phyloP scores from a whole-genome alignment of 140 eudicot genomes.

The Oenanthe javanica region DNA sequence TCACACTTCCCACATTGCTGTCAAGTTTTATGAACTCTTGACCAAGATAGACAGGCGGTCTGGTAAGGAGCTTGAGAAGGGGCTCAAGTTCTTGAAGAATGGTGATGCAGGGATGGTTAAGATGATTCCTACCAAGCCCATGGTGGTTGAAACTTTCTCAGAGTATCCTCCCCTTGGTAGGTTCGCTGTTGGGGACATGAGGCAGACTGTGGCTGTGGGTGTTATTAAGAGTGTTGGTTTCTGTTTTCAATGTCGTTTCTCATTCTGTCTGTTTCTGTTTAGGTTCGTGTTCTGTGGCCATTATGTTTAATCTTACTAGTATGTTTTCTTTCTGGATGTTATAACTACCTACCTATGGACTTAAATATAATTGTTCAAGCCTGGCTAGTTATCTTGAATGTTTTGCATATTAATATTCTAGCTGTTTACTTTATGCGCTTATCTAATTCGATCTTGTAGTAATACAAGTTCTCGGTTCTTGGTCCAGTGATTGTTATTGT shows the following conservation, averaged over 20 bases:
- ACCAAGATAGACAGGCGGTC: conserved; percentile 44
- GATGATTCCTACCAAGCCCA: conserved; percentile 44
- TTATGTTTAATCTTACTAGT: background rate
- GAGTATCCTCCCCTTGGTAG: conserved; percentile 36
- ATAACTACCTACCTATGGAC: background rate
- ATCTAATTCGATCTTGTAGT: background rate
- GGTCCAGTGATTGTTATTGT: background rate
- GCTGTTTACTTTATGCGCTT: background rate
- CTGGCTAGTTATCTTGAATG: background rate
- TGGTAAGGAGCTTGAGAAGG: conserved; percentile 46
- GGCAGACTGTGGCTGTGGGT: conserved; percentile 41
- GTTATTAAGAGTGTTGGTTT: conserved; percentile 27
- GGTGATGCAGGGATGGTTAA: conserved; percentile 40
- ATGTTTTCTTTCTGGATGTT: background rate
- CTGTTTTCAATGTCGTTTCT: background rate
- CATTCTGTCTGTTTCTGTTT: conserved; percentile 7
- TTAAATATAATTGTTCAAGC: background rate
- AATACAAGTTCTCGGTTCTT: background rate
- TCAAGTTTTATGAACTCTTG: conserved; percentile 34
- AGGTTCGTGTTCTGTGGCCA: background rate
- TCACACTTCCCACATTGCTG: conserved; percentile 40
- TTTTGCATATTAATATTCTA: background rate
- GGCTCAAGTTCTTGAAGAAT: conserved; percentile 37
- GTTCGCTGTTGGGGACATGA: conserved; percentile 38
- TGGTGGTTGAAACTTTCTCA: conserved; percentile 37